Evolutionary conservation across 2,329 filamentous ascomycete species (phyloP).

Genomic region (Tolypocladium paradoxum): DNA sequence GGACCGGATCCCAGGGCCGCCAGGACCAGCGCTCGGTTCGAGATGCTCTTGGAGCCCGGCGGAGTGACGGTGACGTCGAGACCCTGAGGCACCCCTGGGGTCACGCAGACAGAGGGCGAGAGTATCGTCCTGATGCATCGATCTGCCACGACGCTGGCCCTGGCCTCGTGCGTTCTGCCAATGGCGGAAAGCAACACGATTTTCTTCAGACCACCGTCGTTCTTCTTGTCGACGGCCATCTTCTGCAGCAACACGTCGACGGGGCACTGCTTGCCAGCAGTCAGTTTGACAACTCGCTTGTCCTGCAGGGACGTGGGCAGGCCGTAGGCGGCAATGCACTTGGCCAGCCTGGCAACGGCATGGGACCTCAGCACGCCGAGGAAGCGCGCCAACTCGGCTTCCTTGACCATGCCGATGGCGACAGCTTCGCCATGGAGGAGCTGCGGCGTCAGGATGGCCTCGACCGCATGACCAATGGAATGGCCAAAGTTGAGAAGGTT

Average conservation of each 20-base stretch:
- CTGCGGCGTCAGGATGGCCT: conserved; percentile 90
- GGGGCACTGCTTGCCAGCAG: conserved; percentile 77
- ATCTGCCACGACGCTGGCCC: conserved; percentile 83
- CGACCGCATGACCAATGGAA: conserved; percentile 93
- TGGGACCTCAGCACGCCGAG: conserved; percentile 76
- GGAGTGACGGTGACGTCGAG: conserved; percentile 69
- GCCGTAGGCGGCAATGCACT: conserved; percentile 91
- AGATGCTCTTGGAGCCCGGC: conserved; percentile 95
- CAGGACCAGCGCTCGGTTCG: conserved; percentile 87
- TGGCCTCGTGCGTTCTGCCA: conserved; percentile 75
- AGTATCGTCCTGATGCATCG: conserved; percentile 72
- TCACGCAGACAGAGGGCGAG: conserved; percentile 65
- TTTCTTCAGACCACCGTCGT: conserved; percentile 90
- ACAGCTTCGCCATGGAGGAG: conserved; percentile 93
- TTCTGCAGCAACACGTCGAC: conserved; percentile 79
- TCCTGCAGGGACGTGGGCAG: conserved; percentile 79
- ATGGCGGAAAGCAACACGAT: conserved; percentile 87
- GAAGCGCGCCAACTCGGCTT: conserved; percentile 85
- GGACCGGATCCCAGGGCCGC: conserved; percentile 80
- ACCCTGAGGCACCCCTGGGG: conserved; percentile 55
- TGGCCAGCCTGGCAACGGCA: conserved; percentile 79
- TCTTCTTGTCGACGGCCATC: conserved; percentile 99
- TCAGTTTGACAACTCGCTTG: conserved; percentile 69
- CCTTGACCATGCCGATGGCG: conserved; percentile 96
- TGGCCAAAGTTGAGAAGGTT: conserved; percentile 97